Conservation (phyloP, 139 green algal species). For the Coccomyxa sp. region DNA sequence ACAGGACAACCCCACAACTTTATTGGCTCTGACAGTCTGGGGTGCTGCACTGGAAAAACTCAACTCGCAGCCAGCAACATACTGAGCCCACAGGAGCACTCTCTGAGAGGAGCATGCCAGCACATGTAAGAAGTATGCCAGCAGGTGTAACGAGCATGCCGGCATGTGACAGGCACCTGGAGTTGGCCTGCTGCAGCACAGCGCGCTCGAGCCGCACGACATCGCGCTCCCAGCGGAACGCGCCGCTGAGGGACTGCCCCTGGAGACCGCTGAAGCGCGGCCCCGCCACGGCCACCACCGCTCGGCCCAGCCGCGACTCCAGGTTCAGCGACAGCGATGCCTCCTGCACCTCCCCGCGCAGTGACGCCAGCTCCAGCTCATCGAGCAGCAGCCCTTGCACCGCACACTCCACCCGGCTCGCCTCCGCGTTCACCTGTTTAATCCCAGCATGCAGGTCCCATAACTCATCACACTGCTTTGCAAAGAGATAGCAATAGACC, state of each 20-base stretch:
- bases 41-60: too few relatives aligned
- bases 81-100: too few relatives aligned
- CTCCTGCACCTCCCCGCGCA: conserved; percentile 69
- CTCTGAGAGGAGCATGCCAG: too few relatives aligned
- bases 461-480: background rate
- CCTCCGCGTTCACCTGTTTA: conserved; percentile 21
- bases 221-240: conserved; percentile 76
- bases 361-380: conserved; percentile 81
- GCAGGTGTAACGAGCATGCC: background rate
- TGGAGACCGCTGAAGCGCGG: conserved; percentile 69
- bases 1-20: too few relatives aligned
- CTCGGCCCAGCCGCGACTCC: conserved; percentile 45
- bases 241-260: conserved; percentile 50
- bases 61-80: too few relatives aligned
- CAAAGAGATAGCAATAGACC: background rate
- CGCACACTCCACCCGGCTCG: conserved; percentile 26
- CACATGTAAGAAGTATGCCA: too few relatives aligned
- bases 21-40: too few relatives aligned
- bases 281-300: conserved; percentile 37
- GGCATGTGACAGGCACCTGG: conserved; percentile 17
- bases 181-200: conserved; percentile 65
- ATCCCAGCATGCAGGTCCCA: background rate
- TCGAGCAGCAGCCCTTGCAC: conserved; percentile 67
- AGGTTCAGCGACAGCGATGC: conserved; percentile 66
- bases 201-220: conserved; percentile 79